Percentiles rank a stretch among this genome's conserved stretches.
Evolutionary conservation across 2,329 filamentous ascomycete genomes (phyloP).

Genomic region (Mollisia scopiformis): DNA sequence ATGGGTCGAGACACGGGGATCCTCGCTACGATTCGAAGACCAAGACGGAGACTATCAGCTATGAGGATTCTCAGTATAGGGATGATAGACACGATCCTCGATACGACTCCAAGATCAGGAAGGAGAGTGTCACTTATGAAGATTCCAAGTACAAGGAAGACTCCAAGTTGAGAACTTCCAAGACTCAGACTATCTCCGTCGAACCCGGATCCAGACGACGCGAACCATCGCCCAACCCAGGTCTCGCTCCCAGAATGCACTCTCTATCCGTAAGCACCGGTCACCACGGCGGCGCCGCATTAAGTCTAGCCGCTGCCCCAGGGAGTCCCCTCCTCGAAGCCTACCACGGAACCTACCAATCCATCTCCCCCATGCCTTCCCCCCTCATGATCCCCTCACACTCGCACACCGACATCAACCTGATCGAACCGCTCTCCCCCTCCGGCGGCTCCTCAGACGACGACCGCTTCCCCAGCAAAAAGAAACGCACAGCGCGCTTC

Average conservation of each 20-base stretch:
- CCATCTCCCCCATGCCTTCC: slow-evolving; percentile 91
- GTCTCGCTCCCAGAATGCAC: slow-evolving; percentile 34
- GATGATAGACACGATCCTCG: too few species aligned
- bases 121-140: slow-evolving; percentile 1
- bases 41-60: slow-evolving; percentile 5
- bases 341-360: slow-evolving; percentile 92
- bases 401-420: slow-evolving; percentile 46
- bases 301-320: slow-evolving; percentile 60
- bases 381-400: slow-evolving; percentile 63
- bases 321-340: slow-evolving; percentile 87
- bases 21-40: too few species aligned
- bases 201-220: slow-evolving; percentile 32
- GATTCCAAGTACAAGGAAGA: slow-evolving; percentile 6
- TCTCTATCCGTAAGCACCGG: slow-evolving; percentile 34
- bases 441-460: slow-evolving; percentile 52
- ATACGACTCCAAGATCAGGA: slow-evolving; percentile 6
- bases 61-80: too few species aligned
- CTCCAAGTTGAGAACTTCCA: slow-evolving; percentile 17
- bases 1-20: too few species aligned
- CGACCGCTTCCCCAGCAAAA: slow-evolving; percentile 45
- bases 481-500: slow-evolving; percentile 67
- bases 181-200: slow-evolving; percentile 33
- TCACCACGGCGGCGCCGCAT: slow-evolving; percentile 34
- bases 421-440: slow-evolving; percentile 56
- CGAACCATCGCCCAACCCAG: slow-evolving; percentile 28